A percentile compares a stretch with the other conserved stretches of the same genome.
Evolutionary conservation across 2,329 filamentous ascomycete genomes (phyloP).

Genomic region (Fusarium chaquense): DNA sequence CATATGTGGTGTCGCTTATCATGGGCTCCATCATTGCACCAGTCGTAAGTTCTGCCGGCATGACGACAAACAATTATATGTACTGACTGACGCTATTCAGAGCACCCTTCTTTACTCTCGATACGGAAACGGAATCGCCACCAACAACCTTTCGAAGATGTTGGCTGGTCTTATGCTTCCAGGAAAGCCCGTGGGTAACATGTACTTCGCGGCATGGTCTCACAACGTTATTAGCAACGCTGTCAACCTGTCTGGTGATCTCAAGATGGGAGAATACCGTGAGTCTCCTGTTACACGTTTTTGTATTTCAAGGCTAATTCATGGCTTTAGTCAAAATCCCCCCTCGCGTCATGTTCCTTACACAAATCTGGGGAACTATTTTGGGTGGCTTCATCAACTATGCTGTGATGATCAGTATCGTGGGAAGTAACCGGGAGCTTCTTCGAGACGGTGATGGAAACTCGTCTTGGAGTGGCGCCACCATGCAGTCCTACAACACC

Average conservation of each 20-base stretch:
- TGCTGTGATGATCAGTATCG: conserved; percentile 67
- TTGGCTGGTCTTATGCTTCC: conserved; percentile 64
- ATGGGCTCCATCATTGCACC: conserved; percentile 63
- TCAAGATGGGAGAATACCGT: conserved; percentile 71
- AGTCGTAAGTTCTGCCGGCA: conserved; percentile 52
- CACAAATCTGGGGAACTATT: conserved; percentile 67
- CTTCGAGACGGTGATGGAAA: conserved; percentile 61
- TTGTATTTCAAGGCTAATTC: conserved; percentile 30
- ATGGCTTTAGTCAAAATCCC: conserved; percentile 63
- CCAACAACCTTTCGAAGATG: conserved; percentile 70
- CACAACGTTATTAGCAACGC: conserved; percentile 66
- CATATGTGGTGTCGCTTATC: conserved; percentile 59
- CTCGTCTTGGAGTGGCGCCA: conserved; percentile 65
- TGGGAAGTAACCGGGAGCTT: conserved; percentile 61
- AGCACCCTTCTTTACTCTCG: conserved; percentile 65
- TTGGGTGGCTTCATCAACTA: conserved; percentile 67
- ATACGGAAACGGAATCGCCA: conserved; percentile 68
- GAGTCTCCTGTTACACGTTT: conserved; percentile 35
- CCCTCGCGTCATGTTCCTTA: conserved; percentile 66
- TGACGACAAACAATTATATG: rapidly evolving
- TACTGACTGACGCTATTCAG: conserved; percentile 47
- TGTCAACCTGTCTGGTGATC: conserved; percentile 63
- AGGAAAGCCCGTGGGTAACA: conserved; percentile 65
- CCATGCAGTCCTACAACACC: conserved; percentile 62
- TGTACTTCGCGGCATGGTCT: conserved; percentile 70